Percentiles rank a stretch among this genome's conserved stretches.
Conservation (phyloP, 139 green algal species). For the Nannochloris sp. region DNA sequence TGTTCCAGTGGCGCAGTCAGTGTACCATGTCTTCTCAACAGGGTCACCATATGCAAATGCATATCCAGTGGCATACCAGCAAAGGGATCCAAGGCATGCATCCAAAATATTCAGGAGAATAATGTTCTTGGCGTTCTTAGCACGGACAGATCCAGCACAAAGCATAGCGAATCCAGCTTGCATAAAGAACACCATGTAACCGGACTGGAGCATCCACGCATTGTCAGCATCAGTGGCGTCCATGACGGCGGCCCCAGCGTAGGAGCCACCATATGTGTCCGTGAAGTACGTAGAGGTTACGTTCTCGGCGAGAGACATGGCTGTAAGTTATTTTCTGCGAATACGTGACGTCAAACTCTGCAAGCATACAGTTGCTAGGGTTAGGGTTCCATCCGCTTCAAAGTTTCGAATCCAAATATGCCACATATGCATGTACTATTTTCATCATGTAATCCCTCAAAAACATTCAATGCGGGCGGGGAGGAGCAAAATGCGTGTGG, state of each 20-base stretch:
- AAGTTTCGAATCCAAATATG: no score
- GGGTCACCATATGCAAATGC: slow-evolving; percentile 37
- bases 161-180: slow-evolving; percentile 79
- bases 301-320: not conserved
- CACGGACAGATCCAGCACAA: slow-evolving; percentile 59
- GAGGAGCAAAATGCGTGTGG: no score
- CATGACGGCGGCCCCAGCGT: not conserved
- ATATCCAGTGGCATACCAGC: slow-evolving; percentile 22
- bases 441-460: no score
- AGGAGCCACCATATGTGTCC: not conserved
- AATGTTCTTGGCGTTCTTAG: slow-evolving; percentile 87
- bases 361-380: no score
- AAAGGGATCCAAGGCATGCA: slow-evolving; percentile 50
- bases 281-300: not conserved
- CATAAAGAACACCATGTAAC: slow-evolving; percentile 63
- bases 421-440: no score
- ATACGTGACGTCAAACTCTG: slow-evolving; percentile 1
- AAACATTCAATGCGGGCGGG: no score
- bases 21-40: not conserved
- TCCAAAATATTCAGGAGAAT: slow-evolving; percentile 83
- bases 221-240: not conserved
- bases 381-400: no score
- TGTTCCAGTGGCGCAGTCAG: not conserved
- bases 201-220: slow-evolving; percentile 4
- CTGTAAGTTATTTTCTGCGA: not conserved